Conservation (phyloP, 768 basidiomycete genomes). For the Ramaria rubella region DNA sequence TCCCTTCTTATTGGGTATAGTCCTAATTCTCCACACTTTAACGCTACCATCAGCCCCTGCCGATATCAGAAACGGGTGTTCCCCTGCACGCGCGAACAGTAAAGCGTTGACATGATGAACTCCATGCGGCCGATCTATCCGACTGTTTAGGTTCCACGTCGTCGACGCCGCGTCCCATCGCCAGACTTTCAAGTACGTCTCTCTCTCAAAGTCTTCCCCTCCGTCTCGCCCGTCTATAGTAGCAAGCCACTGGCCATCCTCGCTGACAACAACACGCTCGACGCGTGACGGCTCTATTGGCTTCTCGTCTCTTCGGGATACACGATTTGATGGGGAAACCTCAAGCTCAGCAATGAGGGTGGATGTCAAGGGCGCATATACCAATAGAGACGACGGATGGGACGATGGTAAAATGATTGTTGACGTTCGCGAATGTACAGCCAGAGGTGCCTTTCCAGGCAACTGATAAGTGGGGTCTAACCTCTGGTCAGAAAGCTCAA, state of each 20-base stretch:
- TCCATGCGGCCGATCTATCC: conserved; percentile 86
- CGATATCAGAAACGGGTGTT: conserved; percentile 51
- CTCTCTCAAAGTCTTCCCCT: conserved; percentile 56
- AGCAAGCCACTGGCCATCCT: conserved; percentile 83
- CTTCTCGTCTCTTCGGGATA: conserved; percentile 76
- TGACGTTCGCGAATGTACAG: conserved; percentile 64
- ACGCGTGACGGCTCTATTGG: conserved; percentile 70
- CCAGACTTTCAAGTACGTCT: conserved; percentile 88
- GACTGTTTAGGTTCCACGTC: conserved; percentile 75
- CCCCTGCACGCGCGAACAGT: conserved; percentile 55
- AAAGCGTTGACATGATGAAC: conserved; percentile 51
- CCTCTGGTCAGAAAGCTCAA: conserved; percentile 23
- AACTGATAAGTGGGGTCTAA: conserved; percentile 32
- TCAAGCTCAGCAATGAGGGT: conserved; percentile 81
- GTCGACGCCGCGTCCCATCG: conserved; percentile 61
- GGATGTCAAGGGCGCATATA: conserved; percentile 69
- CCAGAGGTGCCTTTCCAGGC: conserved; percentile 50
- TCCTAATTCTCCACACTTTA: conserved; percentile 73
- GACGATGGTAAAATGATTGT: conserved; percentile 87
- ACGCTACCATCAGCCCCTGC: conserved; percentile 68
- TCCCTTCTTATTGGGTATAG: conserved; percentile 38
- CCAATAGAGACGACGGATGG: conserved; percentile 92
- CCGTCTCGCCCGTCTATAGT: conserved; percentile 74
- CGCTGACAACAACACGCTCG: conserved; percentile 58
- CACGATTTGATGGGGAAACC: conserved; percentile 87